A percentile compares a stretch with the other conserved stretches of the same genome.
These are phyloP conservation scores for Cylindrotheca fusiformis DNA, from an alignment of 108 stramenopile genomes.

Conservation along the genomic window DNA sequence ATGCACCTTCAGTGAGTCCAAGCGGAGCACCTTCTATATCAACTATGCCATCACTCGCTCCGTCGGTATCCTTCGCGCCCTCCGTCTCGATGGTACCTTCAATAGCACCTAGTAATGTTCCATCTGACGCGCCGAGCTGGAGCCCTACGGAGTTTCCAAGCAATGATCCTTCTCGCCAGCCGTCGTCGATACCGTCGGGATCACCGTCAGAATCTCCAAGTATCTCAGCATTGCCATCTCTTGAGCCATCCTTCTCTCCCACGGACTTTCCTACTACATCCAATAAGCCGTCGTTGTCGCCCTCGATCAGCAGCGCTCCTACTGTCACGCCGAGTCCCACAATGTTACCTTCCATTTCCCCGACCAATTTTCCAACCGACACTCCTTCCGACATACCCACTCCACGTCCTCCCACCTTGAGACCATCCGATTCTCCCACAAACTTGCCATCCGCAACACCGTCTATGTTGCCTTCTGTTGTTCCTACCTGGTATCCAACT, in stretches of 20 bases:
- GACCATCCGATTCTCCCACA: not conserved
- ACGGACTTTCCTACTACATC: constrained; percentile 1
- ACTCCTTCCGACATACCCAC: not conserved
- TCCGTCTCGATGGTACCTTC: not conserved
- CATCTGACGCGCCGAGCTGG: not conserved
- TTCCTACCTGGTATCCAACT: constrained; percentile 5
- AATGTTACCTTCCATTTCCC: constrained; percentile 1
- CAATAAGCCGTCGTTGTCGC: not conserved
- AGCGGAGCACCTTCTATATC: not conserved
- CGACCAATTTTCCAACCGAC: constrained; percentile 9
- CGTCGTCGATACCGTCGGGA: not conserved
- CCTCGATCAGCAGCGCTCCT: constrained; percentile 5
- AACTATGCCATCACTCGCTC: not conserved
- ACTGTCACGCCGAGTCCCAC: constrained; percentile 2
- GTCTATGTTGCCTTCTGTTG: constrained; percentile 5
- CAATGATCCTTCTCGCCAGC: not conserved
- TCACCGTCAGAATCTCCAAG: constrained; percentile 1
- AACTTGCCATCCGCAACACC: constrained; percentile 3
- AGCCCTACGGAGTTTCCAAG: not conserved
- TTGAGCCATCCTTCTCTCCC: constrained; percentile 1
- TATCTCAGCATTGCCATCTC: not conserved
- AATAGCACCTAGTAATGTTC: not conserved
- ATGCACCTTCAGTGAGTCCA: constrained; percentile 1
- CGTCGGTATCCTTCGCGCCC: constrained; percentile 1
- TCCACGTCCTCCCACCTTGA: constrained; percentile 1